Evolutionary conservation across 805 yeast species (phyloP), one percentile per base, ranked within the genome.

Genomic region (Yarrowia porcina): DNA sequence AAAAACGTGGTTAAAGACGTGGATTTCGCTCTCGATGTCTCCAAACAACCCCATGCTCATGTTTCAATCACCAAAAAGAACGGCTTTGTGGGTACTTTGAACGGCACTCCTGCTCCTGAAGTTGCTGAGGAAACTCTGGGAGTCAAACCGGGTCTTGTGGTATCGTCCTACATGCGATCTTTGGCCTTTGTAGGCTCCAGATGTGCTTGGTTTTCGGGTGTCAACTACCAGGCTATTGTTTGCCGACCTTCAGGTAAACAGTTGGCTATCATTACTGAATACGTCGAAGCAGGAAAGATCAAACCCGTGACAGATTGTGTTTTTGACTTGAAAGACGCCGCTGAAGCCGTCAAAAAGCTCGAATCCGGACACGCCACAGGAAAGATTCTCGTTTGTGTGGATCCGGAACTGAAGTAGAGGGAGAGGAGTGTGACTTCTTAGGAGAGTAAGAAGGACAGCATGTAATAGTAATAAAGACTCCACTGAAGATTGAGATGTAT

Each of bases 1-100:
- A 27, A 61, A 9, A 64, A 63, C 35, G 65, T 30, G 25, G 41
- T 67, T 9, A 36, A 57, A 20, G 36, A 57, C 13, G 59, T 68
- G 2, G 70, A 68, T 42, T 38, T 59, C 20, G 61, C 66, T 13
- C 61, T 63, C n/a, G 70, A 67, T 44, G 64, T 66, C 5, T 62
- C 66, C 20, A 66, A 64, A 9, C 52, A 49, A 20, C 52, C 61
- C n/a, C 49, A 27, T 10, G 61, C 61, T 5, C 54, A 64, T n/a
- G 64, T 59, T 2, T 15, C 47, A 8, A 57, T 63, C 18, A 59
- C 67, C 44, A 61, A 63, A 28, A 45, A 39, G 3, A 64, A 67
- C 28, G 69, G 68, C 6, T 33, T 18, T 17, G 64, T 68, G 5
- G 62, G 42, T 15, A 15, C 64, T 18, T 38, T 68, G 39, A 63